These are phyloP conservation scores for Pinus albicaulis DNA, from an alignment of 75 land plant species.

Conservation along the genomic window DNA sequence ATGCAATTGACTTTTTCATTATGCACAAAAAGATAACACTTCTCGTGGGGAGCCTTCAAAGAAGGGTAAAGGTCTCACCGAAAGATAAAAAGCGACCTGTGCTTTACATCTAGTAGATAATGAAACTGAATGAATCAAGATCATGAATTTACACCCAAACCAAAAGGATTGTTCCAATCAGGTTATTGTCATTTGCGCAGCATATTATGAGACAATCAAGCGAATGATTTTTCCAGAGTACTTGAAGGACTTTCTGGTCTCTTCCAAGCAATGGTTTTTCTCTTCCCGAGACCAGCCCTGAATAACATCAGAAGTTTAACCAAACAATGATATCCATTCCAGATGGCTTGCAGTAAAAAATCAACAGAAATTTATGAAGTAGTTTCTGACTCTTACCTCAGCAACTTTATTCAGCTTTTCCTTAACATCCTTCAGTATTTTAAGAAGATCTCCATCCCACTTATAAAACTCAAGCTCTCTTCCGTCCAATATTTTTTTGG, in stretches of 20 bases:
- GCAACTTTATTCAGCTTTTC: slow-evolving; percentile 80
- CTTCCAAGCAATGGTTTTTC: slow-evolving; percentile 86
- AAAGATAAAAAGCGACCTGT: no score
- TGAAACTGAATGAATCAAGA: no score
- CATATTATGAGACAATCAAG: slow-evolving; percentile 49
- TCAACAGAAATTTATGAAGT: background rate
- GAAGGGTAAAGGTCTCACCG: no score
- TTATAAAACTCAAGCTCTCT: slow-evolving; percentile 80
- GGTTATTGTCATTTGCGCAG: background rate
- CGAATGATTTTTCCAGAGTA: slow-evolving; percentile 87
- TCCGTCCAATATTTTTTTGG: slow-evolving; percentile 65
- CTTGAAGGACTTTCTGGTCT: slow-evolving; percentile 89
- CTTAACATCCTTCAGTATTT: slow-evolving; percentile 54
- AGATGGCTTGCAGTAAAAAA: background rate
- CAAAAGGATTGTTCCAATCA: no score
- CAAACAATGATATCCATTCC: background rate
- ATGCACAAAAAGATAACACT: no score
- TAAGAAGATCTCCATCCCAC: slow-evolving; percentile 83
- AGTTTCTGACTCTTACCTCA: slow-evolving; percentile 52
- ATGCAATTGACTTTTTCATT: no score
- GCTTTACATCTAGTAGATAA: no score
- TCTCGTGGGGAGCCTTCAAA: no score
- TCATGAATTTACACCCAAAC: no score
- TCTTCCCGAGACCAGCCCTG: slow-evolving; percentile 92
- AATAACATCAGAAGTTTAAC: background rate